phyloP scores from a whole-genome alignment of 768 basidiomycete genomes.

The Tubosaeta sp. region DNA sequence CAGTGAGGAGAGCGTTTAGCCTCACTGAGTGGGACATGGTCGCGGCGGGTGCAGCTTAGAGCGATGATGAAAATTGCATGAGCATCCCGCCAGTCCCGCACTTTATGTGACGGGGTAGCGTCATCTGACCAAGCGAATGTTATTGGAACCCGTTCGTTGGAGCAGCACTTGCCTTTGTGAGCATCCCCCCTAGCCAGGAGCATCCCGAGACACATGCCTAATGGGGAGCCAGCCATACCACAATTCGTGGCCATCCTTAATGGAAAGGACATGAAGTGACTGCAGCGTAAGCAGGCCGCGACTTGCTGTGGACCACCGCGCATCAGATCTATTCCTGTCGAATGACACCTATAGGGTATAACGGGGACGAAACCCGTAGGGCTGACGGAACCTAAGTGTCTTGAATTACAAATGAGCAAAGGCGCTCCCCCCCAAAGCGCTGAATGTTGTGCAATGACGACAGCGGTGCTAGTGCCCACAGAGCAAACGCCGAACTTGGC shows the following conservation, averaged over 20 bases:
- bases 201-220: constrained; percentile 1
- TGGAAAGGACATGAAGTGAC: neutral
- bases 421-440: too few relatives aligned
- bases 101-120: constrained; percentile 15
- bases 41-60: constrained; percentile 3
- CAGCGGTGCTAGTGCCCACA: neutral
- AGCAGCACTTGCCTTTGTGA: constrained; percentile 15
- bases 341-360: neutral
- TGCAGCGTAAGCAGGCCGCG: neutral
- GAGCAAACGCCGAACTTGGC: neutral
- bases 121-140: neutral
- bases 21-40: constrained; percentile 13
- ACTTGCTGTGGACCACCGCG: constrained; percentile 21
- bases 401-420: too few relatives aligned
- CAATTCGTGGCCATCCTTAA: neutral
- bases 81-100: neutral
- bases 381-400: neutral
- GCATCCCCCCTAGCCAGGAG: constrained; percentile 1
- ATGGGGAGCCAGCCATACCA: constrained; percentile 10
- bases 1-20: constrained; percentile 18
- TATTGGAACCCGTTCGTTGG: constrained; percentile 6
- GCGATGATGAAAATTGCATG: neutral
- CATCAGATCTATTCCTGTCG: neutral
- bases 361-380: neutral
- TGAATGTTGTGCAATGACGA: too few relatives aligned